Base-by-base conservation (phyloP, 2,329 filamentous ascomycete species). In the Aspergillus novoparasiticus region DNA sequence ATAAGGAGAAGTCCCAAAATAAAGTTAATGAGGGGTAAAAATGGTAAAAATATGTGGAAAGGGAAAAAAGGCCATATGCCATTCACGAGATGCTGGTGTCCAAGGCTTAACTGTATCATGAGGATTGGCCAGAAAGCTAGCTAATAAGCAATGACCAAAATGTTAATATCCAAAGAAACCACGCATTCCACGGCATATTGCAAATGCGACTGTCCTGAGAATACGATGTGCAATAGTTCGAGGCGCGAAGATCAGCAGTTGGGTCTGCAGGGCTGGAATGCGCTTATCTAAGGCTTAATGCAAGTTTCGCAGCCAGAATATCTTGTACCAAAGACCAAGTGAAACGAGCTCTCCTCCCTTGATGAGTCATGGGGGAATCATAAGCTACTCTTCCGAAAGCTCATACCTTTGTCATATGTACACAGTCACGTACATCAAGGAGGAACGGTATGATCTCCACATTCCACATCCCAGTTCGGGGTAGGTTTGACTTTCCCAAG, bases 161-260 rank as follows among this genome's bases (percentile, higher is more conserved):
- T n/a, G 28, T 32, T 12, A 10, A 51, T n/a, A 28, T 21, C 12
- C 2, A 34, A 12, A 32, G 34, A 12, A 46, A 11, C n/a, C 11
- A 26, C 23, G 28, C 69, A 71, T 71, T 71, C 69, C 64, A 64
- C 60, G 68, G 64, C 34, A 57, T 50, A 65, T 64, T 64, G 32
- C 10, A 32, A 32, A 12, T 4, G 10, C 3, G 4, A 32, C 32
- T 32, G 32, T 32, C 12, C 10, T 32, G 51, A 60, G 57, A 14
- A 39, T 50, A 46, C 60, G 43, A 32, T 28, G 23, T 6, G 39
- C 34, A 30, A 21, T 23, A 12, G 6, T n/a, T 45, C n/a, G 12
- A n/a, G 16, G 23, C 23, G 48, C 34, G 26, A 55, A 32, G 51
- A 62, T 12, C 34, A 51, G 19, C 21, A 16, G 46, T 58, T 14